Evolutionary conservation across 129 eudicot genomes (phyloP), one percentile per base, ranked within the genome.

Genomic region (Silybum marianum): DNA sequence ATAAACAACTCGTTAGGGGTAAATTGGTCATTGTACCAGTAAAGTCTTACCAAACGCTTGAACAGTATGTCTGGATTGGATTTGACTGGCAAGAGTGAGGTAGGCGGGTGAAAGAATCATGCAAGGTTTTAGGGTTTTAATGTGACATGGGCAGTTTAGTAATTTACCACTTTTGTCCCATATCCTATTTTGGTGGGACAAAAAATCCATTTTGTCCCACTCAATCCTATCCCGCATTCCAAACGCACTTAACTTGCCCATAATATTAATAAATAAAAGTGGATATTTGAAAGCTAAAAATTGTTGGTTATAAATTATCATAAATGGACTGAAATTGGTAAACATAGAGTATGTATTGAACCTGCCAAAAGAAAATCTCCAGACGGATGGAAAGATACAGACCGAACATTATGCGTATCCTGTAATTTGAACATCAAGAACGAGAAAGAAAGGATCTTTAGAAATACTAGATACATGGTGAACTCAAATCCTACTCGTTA

Each of bases 401-500:
- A 94, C 40, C 98, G 93, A 66, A 94, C 98, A 84, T 90, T 94
- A 78, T 94, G 97, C 14, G 98, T 94, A 77, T 94, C 97, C 98
- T 94, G 95, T 78, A 78, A 87, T 66, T 13, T 79, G 0, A 25
- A 66, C 40, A 79, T 74, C 74, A 73, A 65, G 4, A 72, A 46
- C 6, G 24, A 34, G 22, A 80, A 18, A 58, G 5, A 67, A 22
- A 10, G 23, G 3, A 24, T 22, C 23, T 22, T 69, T 46, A 78
- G 48, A 32, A 26, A 69, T 69, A 69, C 54, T 79, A 22, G 71
- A 28, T 28, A 25, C 19, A 7, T 24, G 19, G 25, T 36, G 9
- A 77, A 34, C 30, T 65, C 26, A 51, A 23, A 40, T 62, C 65
- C 62, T 39, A 18, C 23, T 48, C 18, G 18, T n/a, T 34, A 28